Evolutionary conservation across 106 monocot genomes (phyloP).

Genomic region (Dendrobium officinale): DNA sequence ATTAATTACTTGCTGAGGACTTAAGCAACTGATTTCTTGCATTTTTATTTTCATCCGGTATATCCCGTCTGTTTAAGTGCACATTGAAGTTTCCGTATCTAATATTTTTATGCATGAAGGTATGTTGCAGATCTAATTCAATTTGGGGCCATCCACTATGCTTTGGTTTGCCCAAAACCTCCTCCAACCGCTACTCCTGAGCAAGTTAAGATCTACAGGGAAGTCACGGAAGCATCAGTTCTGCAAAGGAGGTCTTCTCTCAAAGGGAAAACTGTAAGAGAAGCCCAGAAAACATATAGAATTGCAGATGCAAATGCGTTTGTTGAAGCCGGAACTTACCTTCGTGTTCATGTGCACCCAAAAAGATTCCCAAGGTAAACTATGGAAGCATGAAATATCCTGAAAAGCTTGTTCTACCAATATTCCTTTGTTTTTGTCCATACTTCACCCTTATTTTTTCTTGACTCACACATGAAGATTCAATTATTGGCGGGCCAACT

Average conservation of each 20-base stretch:
- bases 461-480: neutral
- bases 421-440: neutral
- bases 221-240: constrained; percentile 69
- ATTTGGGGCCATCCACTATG: constrained; percentile 93
- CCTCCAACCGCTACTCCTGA: constrained; percentile 81
- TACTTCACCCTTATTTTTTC: neutral
- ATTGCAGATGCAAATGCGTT: constrained; percentile 61
- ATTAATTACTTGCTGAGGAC: neutral
- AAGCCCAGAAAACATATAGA: constrained; percentile 90
- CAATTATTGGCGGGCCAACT: too few relatives aligned
- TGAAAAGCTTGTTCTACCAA: neutral
- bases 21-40: neutral
- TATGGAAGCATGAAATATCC: neutral
- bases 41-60: neutral
- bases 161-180: constrained; percentile 85
- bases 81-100: constrained; percentile 11
- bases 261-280: constrained; percentile 88
- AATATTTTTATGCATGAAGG: constrained; percentile 57
- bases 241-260: constrained; percentile 72
- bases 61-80: neutral
- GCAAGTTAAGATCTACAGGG: constrained; percentile 64
- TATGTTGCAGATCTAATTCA: constrained; percentile 94
- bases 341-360: constrained; percentile 94
- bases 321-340: constrained; percentile 81
- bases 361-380: constrained; percentile 91